Evolutionary conservation across 1,284 basidiomycete species (phyloP).

Genomic region (Boletus hoseneyae): DNA sequence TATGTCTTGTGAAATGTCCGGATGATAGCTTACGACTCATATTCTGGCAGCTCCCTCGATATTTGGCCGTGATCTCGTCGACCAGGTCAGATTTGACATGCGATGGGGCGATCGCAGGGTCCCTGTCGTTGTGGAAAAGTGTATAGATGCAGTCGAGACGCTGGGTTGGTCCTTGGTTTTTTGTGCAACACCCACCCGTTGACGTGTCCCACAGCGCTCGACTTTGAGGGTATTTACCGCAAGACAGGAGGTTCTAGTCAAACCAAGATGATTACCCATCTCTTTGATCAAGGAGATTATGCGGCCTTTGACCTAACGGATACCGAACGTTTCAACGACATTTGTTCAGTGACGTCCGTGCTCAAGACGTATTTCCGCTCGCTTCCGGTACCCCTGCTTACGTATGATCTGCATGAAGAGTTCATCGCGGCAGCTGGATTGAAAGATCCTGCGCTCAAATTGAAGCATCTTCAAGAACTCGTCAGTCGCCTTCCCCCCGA

Average conservation of each 20-base stretch:
- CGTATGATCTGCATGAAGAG: slow-evolving; percentile 87
- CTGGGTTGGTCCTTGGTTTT: slow-evolving; percentile 53
- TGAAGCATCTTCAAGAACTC: slow-evolving; percentile 62
- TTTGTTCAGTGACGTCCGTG: slow-evolving; percentile 94
- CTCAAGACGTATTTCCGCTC: slow-evolving; percentile 96
- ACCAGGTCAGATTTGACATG: slow-evolving; percentile 79
- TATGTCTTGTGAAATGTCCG: slow-evolving; percentile 17
- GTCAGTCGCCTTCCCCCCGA: slow-evolving; percentile 79
- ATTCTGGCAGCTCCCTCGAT: slow-evolving; percentile 70
- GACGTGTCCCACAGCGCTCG: slow-evolving; percentile 54
- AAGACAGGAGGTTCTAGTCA: slow-evolving; percentile 94
- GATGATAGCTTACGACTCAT: slow-evolving; percentile 7
- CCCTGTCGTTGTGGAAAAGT: slow-evolving; percentile 92
- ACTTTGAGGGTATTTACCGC: slow-evolving; percentile 95
- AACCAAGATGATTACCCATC: slow-evolving; percentile 88
- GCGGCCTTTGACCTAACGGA: slow-evolving; percentile 85
- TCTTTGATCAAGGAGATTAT: slow-evolving; percentile 94
- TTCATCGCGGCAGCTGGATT: slow-evolving; percentile 78
- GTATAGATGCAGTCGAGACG: slow-evolving; percentile 87
- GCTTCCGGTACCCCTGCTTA: slow-evolving; percentile 87
- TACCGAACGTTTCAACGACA: slow-evolving; percentile 91
- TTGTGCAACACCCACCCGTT: neutral
- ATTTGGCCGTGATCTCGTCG: slow-evolving; percentile 85
- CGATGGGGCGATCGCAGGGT: slow-evolving; percentile 60
- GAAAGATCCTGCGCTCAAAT: slow-evolving; percentile 62